Evolutionary conservation across 1,284 basidiomycete genomes (phyloP), one percentile per base, ranked within the genome.

Genomic region (Ustilago lituana): DNA sequence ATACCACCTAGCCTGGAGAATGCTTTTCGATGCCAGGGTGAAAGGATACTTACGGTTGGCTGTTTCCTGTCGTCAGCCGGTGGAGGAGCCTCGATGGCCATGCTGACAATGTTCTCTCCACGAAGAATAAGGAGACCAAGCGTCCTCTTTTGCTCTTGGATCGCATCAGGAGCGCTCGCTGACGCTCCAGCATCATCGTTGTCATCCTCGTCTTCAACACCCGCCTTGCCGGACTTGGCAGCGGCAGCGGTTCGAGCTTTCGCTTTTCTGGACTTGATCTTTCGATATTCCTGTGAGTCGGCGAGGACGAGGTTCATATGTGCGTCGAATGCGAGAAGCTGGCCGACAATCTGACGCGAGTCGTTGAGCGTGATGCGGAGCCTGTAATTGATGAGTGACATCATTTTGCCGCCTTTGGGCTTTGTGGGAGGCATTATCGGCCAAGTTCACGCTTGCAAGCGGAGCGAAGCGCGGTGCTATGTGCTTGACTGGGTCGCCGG

Each of bases 231-330:
- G n/a, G 76, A 66, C 20, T 59, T 53, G 22, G 50, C 26, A 15
- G 62, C 57, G 8, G 55, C 63, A 3, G 63, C 60, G 5, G 65
- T 62, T 19, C 38, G 39, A 2, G 61, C 68, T 27, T 69, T 72
- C 33, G 62, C 60, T 58, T 77, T 77, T 39, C 74, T 76, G 3
- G 75, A 71, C 51, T 80, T 80, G 52, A 80, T 56, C 49, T 74
- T 68, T 23, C 79, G 71, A 37, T 79, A 81, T 51, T 81, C 79
- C 60, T 81, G 77, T 19, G 78, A 77, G 76, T 98, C 95, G 12
- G 94, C 93, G 53, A 99, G 86, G 47, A 99, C 96, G 75, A 99
- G 87, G 85, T 99, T 99, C 95, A 98, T 98, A 85, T 98, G 96
- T 80, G 92, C 90, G 86, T 99, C 96, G 83, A 98, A 99, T 47